A percentile compares a stretch with the other conserved stretches of the same genome.
Evolutionary conservation across 805 yeast genomes (phyloP).

Genomic region (Zygotorulaspora florentina): DNA sequence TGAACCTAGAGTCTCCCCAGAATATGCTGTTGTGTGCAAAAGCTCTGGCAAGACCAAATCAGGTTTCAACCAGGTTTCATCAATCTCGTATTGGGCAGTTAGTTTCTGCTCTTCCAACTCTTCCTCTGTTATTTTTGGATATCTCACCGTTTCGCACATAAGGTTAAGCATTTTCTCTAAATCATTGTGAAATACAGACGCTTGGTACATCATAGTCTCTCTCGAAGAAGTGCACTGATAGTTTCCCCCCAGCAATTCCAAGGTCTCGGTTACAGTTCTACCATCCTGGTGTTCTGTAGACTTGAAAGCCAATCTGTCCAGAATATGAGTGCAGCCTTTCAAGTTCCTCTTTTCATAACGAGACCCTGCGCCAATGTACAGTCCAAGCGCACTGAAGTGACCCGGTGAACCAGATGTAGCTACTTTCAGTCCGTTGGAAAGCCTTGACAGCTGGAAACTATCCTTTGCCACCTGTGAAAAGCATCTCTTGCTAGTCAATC

Average conservation of each 20-base stretch:
- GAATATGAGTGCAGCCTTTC: conserved; percentile 76
- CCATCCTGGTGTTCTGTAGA: conserved; percentile 59
- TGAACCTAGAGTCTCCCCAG: conserved; percentile 69
- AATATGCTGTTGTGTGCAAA: conserved; percentile 79
- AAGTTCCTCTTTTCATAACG: conserved; percentile 61
- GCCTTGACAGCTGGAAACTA: conserved; percentile 36
- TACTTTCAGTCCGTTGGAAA: conserved; percentile 74
- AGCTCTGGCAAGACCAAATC: conserved; percentile 85
- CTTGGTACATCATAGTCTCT: conserved; percentile 90
- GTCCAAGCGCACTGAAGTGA: conserved; percentile 86
- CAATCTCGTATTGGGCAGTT: conserved; percentile 76
- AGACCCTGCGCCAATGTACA: conserved; percentile 87
- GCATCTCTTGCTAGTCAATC: conserved; percentile 11
- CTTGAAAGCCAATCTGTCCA: conserved; percentile 83
- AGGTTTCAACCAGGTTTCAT: conserved; percentile 76
- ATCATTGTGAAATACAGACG: conserved; percentile 86
- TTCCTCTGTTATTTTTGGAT: conserved; percentile 60
- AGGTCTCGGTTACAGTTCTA: conserved; percentile 63
- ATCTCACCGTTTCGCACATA: conserved; percentile 70
- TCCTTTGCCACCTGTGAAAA: conserved; percentile 25
- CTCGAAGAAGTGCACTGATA: conserved; percentile 90
- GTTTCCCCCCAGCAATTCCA: conserved; percentile 86
- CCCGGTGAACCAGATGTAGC: conserved; percentile 85
- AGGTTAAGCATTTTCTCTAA: conserved; percentile 72
- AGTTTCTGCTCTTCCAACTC: conserved; percentile 71